Conservation (phyloP, 352 stramenopile species). For the Pythium dissimile region DNA sequence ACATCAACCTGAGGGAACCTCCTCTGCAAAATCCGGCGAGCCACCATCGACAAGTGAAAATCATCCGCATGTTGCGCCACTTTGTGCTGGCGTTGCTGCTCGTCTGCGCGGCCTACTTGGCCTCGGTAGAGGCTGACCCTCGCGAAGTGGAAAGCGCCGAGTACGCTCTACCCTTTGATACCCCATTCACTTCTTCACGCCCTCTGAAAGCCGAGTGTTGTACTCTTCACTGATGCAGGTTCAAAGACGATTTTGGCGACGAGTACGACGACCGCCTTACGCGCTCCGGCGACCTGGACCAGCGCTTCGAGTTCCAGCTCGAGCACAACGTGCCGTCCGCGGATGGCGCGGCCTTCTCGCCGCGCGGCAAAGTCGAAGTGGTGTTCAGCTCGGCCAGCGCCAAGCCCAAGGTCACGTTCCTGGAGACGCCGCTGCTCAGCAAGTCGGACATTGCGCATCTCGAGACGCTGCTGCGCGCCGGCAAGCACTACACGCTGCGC, state of each 20-base stretch:
- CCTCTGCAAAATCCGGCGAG: not conserved
- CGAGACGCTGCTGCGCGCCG: slow-evolving; percentile 38
- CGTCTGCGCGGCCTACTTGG: slow-evolving; percentile 14
- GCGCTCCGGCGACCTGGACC: slow-evolving; percentile 32
- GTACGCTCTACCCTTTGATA: slow-evolving; percentile 28
- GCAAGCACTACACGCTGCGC: slow-evolving; percentile 66
- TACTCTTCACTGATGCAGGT: slow-evolving; percentile 27
- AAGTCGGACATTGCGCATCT: slow-evolving; percentile 42
- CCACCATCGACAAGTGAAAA: not conserved
- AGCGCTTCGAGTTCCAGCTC: slow-evolving; percentile 53
- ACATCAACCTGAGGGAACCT: not conserved
- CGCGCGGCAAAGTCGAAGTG: slow-evolving; percentile 58
- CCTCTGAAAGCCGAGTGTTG: slow-evolving; percentile 9
- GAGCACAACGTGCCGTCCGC: slow-evolving; percentile 53
- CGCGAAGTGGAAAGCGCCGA: slow-evolving; percentile 60
- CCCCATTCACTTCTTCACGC: not conserved
- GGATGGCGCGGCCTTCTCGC: slow-evolving; percentile 29
- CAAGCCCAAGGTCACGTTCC: slow-evolving; percentile 66
- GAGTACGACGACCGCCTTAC: slow-evolving; percentile 49
- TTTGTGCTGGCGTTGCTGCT: slow-evolving; percentile 35
- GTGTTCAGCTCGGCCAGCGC: slow-evolving; percentile 42
- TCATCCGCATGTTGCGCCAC: slow-evolving; percentile 20
- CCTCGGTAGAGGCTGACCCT: slow-evolving; percentile 32
- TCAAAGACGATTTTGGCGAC: slow-evolving; percentile 65
- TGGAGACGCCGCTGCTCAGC: slow-evolving; percentile 41